Evolutionary conservation across 257 asterid species (phyloP), one percentile per base, ranked within the genome.

Genomic region (Plantago major): DNA sequence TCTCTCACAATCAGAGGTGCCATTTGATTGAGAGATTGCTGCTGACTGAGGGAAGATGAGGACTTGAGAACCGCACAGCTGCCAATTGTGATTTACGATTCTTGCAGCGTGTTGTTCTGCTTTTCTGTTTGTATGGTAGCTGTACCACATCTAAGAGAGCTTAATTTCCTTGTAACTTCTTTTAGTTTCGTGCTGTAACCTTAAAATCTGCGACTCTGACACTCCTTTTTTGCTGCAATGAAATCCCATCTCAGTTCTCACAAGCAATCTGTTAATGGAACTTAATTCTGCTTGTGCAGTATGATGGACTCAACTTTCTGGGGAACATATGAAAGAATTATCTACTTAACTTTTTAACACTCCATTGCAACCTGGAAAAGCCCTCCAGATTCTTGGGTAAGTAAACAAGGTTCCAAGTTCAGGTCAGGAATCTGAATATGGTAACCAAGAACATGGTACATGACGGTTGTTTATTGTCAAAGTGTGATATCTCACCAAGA

Each of bases 151-250:
- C 18, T 19, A 15, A 58, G 46, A 19, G n/a, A 12, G 2, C 22
- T 40, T 1, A 0, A 43, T 60, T 53, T 26, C 9, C 28, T 60
- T 40, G n/a, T 33, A 3, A 38, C 8, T 6, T 18, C 37, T 48
- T 8, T 44, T 43, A 14, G 53, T 28, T 38, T 12, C 62, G n/a
- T 18, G 3, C 26, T 73, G 70, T 50, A 62, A 62, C 11, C 17
- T 49, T 28, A 46, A 26, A 38, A 19, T 11, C n/a, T 55, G n/a
- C 54, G 46, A 47, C 37, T 47, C 13, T 18, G 19, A 43, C 10
- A 4, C 46, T 55, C 55, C 15, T 48, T 17, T 47, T 55, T 61
- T 55, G 65, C 65, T 67, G 70, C 58, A 37, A 33, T 33, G 40
- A 5, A 33, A 3, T 33, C 3, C 40, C 40, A 1, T 33, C 8